Conservation (phyloP, 495 filamentous ascomycete species). For the Talaromyces ruber region DNA sequence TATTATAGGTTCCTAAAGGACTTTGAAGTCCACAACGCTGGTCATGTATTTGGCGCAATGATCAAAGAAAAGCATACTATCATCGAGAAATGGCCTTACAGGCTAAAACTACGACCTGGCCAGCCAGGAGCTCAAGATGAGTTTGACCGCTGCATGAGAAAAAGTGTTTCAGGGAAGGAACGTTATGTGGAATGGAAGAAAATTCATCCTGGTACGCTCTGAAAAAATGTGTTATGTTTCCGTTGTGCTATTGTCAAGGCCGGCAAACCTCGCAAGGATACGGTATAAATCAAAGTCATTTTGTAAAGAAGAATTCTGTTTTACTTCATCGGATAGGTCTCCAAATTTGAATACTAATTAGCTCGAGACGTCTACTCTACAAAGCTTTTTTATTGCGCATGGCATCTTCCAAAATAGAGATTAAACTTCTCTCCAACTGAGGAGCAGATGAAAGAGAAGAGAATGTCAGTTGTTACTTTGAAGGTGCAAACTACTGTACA, state of each 20-base stretch:
- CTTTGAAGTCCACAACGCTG: neutral
- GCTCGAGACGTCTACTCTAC: too few species aligned
- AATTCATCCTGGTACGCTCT: neutral
- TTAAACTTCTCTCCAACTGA: too few species aligned
- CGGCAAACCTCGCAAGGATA: neutral
- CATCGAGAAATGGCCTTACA: constrained; percentile 28
- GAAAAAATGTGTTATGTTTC: neutral
- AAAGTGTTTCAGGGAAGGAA: constrained; percentile 13
- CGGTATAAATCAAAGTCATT: neutral
- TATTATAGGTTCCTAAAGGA: neutral
- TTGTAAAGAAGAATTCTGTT: too few species aligned
- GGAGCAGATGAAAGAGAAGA: too few species aligned
- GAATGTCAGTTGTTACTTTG: too few species aligned
- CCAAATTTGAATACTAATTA: too few species aligned
- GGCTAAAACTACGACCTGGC: constrained; percentile 19
- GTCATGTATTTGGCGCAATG: neutral
- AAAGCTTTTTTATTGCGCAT: too few species aligned
- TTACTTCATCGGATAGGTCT: too few species aligned
- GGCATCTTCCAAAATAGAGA: too few species aligned
- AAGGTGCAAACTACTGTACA: too few species aligned
- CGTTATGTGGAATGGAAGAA: constrained; percentile 31
- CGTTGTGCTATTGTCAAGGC: neutral
- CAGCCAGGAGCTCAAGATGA: constrained; percentile 25
- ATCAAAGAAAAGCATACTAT: constrained; percentile 28
- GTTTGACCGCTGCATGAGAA: constrained; percentile 11